Base-by-base conservation (phyloP, 768 basidiomycete species). In the Suillus luteus region DNA sequence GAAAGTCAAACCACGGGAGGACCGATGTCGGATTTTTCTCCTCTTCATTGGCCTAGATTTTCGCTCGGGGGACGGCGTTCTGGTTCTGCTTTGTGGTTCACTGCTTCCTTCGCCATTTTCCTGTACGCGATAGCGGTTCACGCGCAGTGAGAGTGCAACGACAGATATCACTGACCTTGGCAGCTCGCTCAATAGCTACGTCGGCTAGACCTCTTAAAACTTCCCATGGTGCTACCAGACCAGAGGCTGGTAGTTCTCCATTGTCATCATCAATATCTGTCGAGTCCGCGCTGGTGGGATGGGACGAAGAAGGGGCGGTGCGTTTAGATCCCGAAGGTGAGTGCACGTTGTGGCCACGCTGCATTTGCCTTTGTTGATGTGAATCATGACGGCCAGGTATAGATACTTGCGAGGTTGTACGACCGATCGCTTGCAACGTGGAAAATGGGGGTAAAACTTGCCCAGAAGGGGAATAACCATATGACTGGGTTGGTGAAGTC, bases 171-270 rank as follows among this genome's bases (percentile, higher is more conserved):
- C 80, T 61, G 72, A 89, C 92, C 83, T 90, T 90, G 60, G 87
- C 87, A 65, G 90, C 91, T 60, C 89, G 83, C 73, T 92, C 86
- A 63, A 86, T 88, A 41, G 92, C 91, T 37, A 92, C 91, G 78
- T 92, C 90, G 43, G 91, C 92, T 64, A 93, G 76, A 55, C 90
- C 89, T 66, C 91, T 81, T 59, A 93, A 80, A 48, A 93, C 92
- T 77, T 93, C 91, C 88, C 91, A 91, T 58, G 93, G 93, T 10
- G 92, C 93, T 61, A 93, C 87, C 55, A 95, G 83, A 55, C 93
- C 92, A 46, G 84, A 85, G 43, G 90, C 89, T 1, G 93, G 93
- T 15, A 95, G 76, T 72, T 90, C 93, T 19, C 90, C 89, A 63
- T 85, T 85, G 49, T 91, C 91, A 55, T 92, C 92, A 58, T 94